Evolutionary conservation across 176 grass and related monocot species (phyloP), one percentile per base, ranked within the genome.

Genomic region (Juncus effusus): DNA sequence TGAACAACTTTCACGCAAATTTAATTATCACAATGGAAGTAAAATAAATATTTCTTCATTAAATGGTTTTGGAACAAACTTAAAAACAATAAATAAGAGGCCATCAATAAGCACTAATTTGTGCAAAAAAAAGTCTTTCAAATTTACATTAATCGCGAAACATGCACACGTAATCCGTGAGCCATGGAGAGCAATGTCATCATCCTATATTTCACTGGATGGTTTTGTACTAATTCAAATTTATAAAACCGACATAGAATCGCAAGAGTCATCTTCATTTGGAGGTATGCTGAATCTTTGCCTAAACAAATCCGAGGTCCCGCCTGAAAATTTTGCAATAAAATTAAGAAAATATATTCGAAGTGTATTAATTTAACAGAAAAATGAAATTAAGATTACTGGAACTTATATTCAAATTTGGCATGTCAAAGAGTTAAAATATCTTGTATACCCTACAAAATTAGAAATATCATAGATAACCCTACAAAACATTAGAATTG

Each of bases 151-250:
- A 72, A 76, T 61, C 66, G 75, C 2, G 78, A 80, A 74, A 87
- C 84, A 56, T 66, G 81, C 64, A 96, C 70, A 70, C 87, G 87
- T 78, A 96, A 82, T 14, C 87, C 91, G 78, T 96, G 84, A 70
- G 84, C 87, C 91, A 96, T 90, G 59, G 91, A 96, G 36, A 96
- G 84, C 61, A 90, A 82, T 2, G 91, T 96, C 91, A 90, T 96
- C 91, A 96, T 96, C 39, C 87, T 81, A 65, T 96, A 96, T 72
- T 83, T 66, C 60, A 96, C 84, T 38, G 76, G 81, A 68, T 96
- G 91, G 2, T 86, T 82, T 38, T 68, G 76, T 59, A 85, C 53
- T 56, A 96, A 77, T 28, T 79, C 73, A 69, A 96, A 96, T 52
- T 56, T 78, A 73, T 81, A 96, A 79, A 96, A 96, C 52, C 91